phyloP scores from a whole-genome alignment of 2,329 filamentous ascomycete species.

The Fusarium nisikadoi region DNA sequence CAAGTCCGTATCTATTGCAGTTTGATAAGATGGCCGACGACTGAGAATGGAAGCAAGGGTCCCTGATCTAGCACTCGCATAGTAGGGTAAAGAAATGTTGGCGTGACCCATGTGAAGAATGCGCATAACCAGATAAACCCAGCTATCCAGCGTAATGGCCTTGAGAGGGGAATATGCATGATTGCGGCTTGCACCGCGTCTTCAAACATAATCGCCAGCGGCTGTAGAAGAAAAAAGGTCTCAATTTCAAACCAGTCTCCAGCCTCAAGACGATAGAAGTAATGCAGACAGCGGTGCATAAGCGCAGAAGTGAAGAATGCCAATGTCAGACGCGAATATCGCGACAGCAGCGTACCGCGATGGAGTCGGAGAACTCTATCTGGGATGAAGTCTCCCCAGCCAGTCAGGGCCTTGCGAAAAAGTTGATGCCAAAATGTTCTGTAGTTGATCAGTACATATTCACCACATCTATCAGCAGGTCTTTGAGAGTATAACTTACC shows the following conservation, averaged over 20 bases:
- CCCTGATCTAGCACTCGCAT: neutral
- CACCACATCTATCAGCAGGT: accelerated
- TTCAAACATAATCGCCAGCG: neutral
- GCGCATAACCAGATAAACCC: neutral
- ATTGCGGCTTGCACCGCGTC: neutral
- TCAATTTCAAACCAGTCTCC: neutral
- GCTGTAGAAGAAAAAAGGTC: neutral
- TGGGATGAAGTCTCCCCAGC: neutral
- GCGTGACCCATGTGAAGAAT: neutral
- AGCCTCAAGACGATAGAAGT: neutral
- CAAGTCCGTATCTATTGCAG: neutral
- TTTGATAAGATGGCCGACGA: neutral
- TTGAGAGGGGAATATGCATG: accelerated
- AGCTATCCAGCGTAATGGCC: neutral
- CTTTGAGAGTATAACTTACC: neutral
- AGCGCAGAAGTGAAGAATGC: neutral
- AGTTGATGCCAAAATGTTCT: slow-evolving; percentile 14
- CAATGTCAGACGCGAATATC: neutral
- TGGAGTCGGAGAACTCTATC: neutral
- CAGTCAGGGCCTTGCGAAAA: neutral
- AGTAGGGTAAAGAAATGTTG: neutral
- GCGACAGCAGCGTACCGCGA: neutral
- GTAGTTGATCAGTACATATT: accelerated
- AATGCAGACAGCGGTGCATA: neutral
- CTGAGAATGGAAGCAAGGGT: neutral